Conservation (phyloP, 2,329 filamentous ascomycete species). For the Neonectria ditissima region DNA sequence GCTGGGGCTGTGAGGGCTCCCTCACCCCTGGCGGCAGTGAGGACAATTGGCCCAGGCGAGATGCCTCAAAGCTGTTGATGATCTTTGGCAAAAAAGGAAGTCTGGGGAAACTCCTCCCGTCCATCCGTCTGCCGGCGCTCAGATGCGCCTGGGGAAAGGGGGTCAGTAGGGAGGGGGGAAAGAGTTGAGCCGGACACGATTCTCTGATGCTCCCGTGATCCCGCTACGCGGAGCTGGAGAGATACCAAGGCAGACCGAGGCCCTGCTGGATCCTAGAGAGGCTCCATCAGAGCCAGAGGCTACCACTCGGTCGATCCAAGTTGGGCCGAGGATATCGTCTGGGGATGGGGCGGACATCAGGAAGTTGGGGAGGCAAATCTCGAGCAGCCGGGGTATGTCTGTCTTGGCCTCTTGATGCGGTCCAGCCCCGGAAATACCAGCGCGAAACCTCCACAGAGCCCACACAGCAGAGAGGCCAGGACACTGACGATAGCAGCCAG, state of each 20-base stretch:
- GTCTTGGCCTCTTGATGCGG: constrained; percentile 21
- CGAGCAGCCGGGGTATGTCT: constrained; percentile 16
- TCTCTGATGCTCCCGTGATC: constrained; percentile 19
- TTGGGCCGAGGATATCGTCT: constrained; percentile 36
- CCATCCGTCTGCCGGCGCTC: constrained; percentile 34
- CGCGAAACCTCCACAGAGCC: constrained; percentile 6
- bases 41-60: constrained; percentile 18
- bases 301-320: constrained; percentile 11
- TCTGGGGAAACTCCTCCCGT: constrained; percentile 41
- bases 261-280: constrained; percentile 17
- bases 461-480: background rate
- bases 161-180: constrained; percentile 5
- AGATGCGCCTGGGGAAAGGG: constrained; percentile 12
- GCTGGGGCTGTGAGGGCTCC: constrained; percentile 22
- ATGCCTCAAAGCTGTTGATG: constrained; percentile 19
- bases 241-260: constrained; percentile 6
- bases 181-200: constrained; percentile 28
- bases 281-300: constrained; percentile 13
- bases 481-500: constrained; percentile 36
- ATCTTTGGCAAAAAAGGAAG: constrained; percentile 31
- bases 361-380: constrained; percentile 39
- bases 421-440: constrained; percentile 37
- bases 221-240: constrained; percentile 20
- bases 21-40: constrained; percentile 35
- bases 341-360: constrained; percentile 37